Percentiles rank a stretch among this genome's conserved stretches.
Evolutionary conservation across 176 grass and related monocot genomes (phyloP).

Genomic region (Typha latifolia): DNA sequence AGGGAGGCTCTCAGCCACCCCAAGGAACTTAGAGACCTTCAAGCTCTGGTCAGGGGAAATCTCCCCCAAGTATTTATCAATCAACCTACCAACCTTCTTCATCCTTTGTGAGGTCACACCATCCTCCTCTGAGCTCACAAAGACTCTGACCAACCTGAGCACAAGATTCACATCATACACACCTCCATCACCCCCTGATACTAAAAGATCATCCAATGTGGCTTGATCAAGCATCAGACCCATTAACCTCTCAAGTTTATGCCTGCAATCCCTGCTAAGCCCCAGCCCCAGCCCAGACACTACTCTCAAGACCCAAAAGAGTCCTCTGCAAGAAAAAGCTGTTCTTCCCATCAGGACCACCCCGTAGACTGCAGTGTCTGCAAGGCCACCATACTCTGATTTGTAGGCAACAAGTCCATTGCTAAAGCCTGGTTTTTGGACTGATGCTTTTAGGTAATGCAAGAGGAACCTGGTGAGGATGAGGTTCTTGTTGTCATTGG

Average conservation of each 20-base stretch:
- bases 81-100: conserved; percentile 64
- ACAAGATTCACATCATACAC: conserved; percentile 90
- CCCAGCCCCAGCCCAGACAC: conserved; percentile 60
- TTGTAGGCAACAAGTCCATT: neutral
- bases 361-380: conserved; percentile 82
- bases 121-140: conserved; percentile 46
- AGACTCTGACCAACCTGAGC: conserved; percentile 63
- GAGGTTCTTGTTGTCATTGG: conserved; percentile 76
- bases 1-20: conserved; percentile 70
- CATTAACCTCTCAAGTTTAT: conserved; percentile 72
- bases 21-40: conserved; percentile 75
- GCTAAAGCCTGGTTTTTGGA: conserved; percentile 13
- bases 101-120: conserved; percentile 44
- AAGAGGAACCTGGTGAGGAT: conserved; percentile 73
- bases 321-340: conserved; percentile 80
- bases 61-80: conserved; percentile 88
- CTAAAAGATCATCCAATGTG: conserved; percentile 72
- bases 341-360: conserved; percentile 52
- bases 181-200: conserved; percentile 44
- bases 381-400: conserved; percentile 31
- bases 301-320: conserved; percentile 66
- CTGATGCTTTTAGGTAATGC: conserved; percentile 62
- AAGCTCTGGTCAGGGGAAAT: conserved; percentile 86
- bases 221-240: conserved; percentile 82
- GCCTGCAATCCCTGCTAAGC: conserved; percentile 54